phyloP scores from a whole-genome alignment of 352 stramenopile genomes.

The Phytophthora chlamydospora region DNA sequence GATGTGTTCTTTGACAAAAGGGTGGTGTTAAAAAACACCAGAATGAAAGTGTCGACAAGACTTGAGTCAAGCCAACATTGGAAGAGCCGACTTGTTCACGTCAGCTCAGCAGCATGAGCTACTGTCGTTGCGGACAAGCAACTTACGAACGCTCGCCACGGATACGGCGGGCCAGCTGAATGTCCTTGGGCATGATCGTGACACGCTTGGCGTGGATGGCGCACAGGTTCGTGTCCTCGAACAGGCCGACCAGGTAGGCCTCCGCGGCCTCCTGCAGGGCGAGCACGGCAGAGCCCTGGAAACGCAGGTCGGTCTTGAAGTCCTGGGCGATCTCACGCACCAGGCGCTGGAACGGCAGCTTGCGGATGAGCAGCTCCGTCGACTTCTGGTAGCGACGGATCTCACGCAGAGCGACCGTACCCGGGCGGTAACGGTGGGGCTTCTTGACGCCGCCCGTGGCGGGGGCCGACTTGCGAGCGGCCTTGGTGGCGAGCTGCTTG shows the following conservation, averaged over 20 bases:
- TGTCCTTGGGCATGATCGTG: constrained; percentile 96
- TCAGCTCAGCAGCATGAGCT: constrained; percentile 78
- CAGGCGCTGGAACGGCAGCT: constrained; percentile 97
- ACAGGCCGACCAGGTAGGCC: constrained; percentile 81
- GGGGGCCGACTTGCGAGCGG: constrained; percentile 92
- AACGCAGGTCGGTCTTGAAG: constrained; percentile 91
- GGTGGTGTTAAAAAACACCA: constrained; percentile 69
- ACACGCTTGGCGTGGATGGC: constrained; percentile 94
- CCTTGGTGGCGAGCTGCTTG: constrained; percentile 95
- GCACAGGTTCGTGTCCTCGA: constrained; percentile 94
- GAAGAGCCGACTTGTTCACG: background rate
- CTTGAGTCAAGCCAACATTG: constrained; percentile 10
- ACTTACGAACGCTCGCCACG: constrained; percentile 87
- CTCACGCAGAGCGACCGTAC: constrained; percentile 94
- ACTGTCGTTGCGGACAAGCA: constrained; percentile 47
- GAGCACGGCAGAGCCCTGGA: constrained; percentile 87
- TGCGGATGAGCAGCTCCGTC: constrained; percentile 96
- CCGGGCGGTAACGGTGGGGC: constrained; percentile 84
- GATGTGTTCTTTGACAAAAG: constrained; percentile 33
- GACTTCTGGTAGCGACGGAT: constrained; percentile 97
- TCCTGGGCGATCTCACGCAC: constrained; percentile 92
- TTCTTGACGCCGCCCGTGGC: constrained; percentile 95
- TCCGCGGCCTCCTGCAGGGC: constrained; percentile 91
- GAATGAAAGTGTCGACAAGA: constrained; percentile 24
- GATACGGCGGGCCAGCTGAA: constrained; percentile 93